phyloP scores from a whole-genome alignment of 2,329 filamentous ascomycete species.

The Paracorniculantispora psalliotae region DNA sequence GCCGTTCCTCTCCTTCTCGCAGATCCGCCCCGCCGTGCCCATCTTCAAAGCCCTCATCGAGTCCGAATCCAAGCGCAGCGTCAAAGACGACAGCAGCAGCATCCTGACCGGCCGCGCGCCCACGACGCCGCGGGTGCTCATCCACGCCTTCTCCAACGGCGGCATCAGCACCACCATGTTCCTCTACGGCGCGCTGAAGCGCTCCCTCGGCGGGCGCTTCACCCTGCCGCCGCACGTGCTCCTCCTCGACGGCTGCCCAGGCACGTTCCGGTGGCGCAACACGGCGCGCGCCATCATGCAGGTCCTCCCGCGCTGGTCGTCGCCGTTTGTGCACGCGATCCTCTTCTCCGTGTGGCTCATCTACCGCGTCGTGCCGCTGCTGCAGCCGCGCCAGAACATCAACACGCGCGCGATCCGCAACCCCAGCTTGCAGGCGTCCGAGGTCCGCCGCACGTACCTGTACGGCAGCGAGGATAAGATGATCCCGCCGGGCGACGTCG shows the following conservation, averaged over 20 bases:
- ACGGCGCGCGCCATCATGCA: conserved; percentile 36
- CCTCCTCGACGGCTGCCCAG: conserved; percentile 27
- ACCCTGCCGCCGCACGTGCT: conserved; percentile 28
- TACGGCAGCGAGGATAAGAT: conserved; percentile 46
- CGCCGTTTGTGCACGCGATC: conserved; percentile 31
- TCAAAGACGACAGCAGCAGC: conserved; percentile 14
- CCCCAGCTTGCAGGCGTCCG: conserved; percentile 25
- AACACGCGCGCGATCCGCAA: conserved; percentile 36
- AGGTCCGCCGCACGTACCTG: conserved; percentile 45
- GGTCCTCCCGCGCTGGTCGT: conserved; percentile 29
- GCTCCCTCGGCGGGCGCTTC: conserved; percentile 17
- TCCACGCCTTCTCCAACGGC: conserved; percentile 51
- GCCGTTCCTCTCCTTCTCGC: conserved; percentile 25
- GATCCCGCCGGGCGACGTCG: conserved; percentile 42
- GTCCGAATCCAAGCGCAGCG: conserved; percentile 11
- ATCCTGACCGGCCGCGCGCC: neutral
- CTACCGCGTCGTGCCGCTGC: conserved; percentile 25
- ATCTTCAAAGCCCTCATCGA: conserved; percentile 31
- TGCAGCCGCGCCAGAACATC: conserved; percentile 26
- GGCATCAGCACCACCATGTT: conserved; percentile 39
- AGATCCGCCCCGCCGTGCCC: conserved; percentile 35
- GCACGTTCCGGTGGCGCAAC: conserved; percentile 35
- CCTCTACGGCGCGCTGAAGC: conserved; percentile 32
- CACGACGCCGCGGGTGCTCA: conserved; percentile 29
- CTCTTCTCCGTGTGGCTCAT: conserved; percentile 28